Evolutionary conservation across 495 filamentous ascomycete genomes (phyloP), one percentile per base, ranked within the genome.

Genomic region (Usnea hakonensis): DNA sequence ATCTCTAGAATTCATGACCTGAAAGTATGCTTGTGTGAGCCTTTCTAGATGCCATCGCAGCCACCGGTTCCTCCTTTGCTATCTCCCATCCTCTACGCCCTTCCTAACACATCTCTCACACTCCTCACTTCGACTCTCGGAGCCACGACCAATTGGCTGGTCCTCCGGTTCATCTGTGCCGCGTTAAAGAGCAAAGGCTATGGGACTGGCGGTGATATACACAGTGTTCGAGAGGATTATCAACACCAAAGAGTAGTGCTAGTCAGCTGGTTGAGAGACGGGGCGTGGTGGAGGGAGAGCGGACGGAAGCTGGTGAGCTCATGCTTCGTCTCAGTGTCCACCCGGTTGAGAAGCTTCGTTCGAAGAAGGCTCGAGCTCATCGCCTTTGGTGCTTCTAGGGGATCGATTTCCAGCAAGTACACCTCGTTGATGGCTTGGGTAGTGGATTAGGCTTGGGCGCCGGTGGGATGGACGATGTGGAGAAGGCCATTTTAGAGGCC

Each of bases 241-340:
- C 40, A 37, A n/a, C 55, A 57, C 1, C 54, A 17, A 43, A 78
- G 78, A n/a, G 84, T 97, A 5, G 74, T 96, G 19, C 75, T 96
- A 0, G 84, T 92, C 64, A 91, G 87, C 75, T 96, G 86, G 73
- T 75, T 95, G 73, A 81, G 88, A 57, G 86, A 91, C 67, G 80
- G 75, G 64, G 75, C 79, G 32, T 95, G 95, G 70, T 96, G 91
- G 91, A 84, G 73, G 54, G 78, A 85, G 5, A 79, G 80, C 48
- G 80, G 79, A 32, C 80, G 79, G 60, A 81, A 81, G 72, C 69
- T 90, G 64, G 84, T 87, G 72, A 63, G 78, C 77, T 9, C 23
- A 17, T 50, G 0, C 26, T 30, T 1, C 8, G 14, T 50, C 46
- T 28, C 23, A 5, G 14, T 16, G 30, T 7, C 46, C 30, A 50